These are phyloP conservation scores for Phytophthora agathidicida DNA, from an alignment of 352 stramenopile genomes.

Conservation along the genomic window DNA sequence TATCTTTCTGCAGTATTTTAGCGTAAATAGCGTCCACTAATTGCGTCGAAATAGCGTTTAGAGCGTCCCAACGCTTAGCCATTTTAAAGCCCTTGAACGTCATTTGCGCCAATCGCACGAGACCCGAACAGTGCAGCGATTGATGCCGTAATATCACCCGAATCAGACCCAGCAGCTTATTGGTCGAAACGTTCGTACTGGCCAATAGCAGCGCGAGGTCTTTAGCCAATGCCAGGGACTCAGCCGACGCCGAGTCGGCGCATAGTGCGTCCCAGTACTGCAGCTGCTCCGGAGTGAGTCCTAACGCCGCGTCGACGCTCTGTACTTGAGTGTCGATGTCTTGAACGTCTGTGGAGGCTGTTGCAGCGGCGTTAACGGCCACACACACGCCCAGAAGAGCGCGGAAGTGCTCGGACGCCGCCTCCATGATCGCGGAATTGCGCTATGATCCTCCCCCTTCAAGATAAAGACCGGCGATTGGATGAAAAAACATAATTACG, in stretches of 20 bases:
- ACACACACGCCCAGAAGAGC: constrained; percentile 47
- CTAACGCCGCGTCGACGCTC: constrained; percentile 14
- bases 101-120: constrained; percentile 61
- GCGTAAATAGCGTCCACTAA: constrained; percentile 50
- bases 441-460: constrained; percentile 12
- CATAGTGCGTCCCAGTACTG: constrained; percentile 59
- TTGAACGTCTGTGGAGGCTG: neutral
- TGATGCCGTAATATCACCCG: constrained; percentile 42
- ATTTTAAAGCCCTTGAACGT: constrained; percentile 74
- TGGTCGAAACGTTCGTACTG: constrained; percentile 44
- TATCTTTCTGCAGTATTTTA: constrained; percentile 35
- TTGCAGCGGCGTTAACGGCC: constrained; percentile 29
- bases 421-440: constrained; percentile 44
- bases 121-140: constrained; percentile 40
- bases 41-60: constrained; percentile 44
- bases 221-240: constrained; percentile 31
- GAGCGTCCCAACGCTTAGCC: constrained; percentile 74
- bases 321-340: constrained; percentile 5
- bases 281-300: constrained; percentile 46
- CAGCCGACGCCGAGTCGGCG: constrained; percentile 26
- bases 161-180: constrained; percentile 43
- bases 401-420: constrained; percentile 46
- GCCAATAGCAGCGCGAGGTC: constrained; percentile 73
- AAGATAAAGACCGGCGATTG: neutral
- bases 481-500: constrained; percentile 20